Evolutionary conservation across 352 stramenopile genomes (phyloP), one percentile per base, ranked within the genome.

Genomic region (Thraustotheca clavata): DNA sequence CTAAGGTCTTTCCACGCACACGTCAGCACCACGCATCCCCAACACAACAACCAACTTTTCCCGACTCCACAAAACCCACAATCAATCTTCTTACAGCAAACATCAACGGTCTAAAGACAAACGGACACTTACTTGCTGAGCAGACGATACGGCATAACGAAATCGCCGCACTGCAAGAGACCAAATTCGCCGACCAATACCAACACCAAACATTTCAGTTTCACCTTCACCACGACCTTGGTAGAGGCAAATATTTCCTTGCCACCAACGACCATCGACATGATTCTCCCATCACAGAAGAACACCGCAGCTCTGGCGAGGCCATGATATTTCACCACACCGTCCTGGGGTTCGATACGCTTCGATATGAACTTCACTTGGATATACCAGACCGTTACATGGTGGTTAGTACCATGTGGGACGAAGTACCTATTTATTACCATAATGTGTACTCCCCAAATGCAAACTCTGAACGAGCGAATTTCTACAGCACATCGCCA

Each of bases 161-260:
- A 54, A 20, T 54, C 47, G 47, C 40, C 12, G 47, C 22, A 18
- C 22, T 54, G 47, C 47, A 54, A 20, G 47, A 54, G 40, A 54
- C 47, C 16, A 54, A 54, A 22, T 20, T 54, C 12, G 47, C 47
- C 47, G 20, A 14, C 20, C 27, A 31, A 16, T 14, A 43, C 14
- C 47, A 54, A 54, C 18, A 18, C 20, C 22, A 14, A 22, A 54
- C 16, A 14, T 54, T 54, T 22, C 47, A 20, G 40, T 54, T 54
- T 1, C 47, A 54, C 47, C 22, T 54, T 14, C 18, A 54, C 47
- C 47, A 54, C 20, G 47, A 22, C 18, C 14, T 54, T 54, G 47
- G 47, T 14, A 14, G 22, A 20, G 1, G 40, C 47, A 54, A 54
- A 14, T 54, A 54, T 29, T 54, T 54, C 22, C 47, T 54, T 20